Evolutionary conservation across 164 flowering plant species (phyloP).

Genomic region (Stephania japonica): DNA sequence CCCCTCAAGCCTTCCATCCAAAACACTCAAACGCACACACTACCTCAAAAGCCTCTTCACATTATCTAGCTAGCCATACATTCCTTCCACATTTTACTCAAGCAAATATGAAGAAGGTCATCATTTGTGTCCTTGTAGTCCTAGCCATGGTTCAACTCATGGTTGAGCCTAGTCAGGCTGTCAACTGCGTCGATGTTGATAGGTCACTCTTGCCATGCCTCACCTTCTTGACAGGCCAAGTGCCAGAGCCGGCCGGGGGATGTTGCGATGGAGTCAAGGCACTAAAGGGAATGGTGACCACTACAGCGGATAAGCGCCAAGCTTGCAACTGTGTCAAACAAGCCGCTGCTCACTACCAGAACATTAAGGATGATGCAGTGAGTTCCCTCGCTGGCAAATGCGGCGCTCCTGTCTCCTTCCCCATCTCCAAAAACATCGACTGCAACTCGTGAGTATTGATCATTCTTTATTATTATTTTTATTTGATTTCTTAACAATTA

Average conservation of each 20-base stretch:
- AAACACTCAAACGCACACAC: no score
- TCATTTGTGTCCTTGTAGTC: conserved; percentile 4
- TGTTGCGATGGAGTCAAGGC: conserved; percentile 14
- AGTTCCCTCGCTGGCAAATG: conserved; percentile 12
- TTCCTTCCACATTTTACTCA: no score
- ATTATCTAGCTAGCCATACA: no score
- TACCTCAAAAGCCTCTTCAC: no score
- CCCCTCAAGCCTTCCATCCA: background rate
- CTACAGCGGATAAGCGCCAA: background rate
- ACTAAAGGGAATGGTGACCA: background rate
- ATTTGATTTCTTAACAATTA: background rate
- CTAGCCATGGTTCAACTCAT: conserved; percentile 14
- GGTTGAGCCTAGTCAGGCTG: conserved; percentile 13
- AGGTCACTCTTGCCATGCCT: conserved; percentile 6
- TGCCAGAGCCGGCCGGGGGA: background rate
- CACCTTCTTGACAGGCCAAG: conserved; percentile 13
- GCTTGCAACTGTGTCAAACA: conserved; percentile 13
- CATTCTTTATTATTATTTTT: background rate
- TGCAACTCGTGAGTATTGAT: background rate
- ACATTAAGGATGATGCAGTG: conserved; percentile 12
- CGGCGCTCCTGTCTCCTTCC: conserved; percentile 3
- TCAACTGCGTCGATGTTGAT: conserved; percentile 13
- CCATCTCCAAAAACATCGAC: conserved; percentile 4
- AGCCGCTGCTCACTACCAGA: background rate
- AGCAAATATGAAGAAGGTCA: conserved; percentile 1